phyloP scores from a whole-genome alignment of 192 early-diverging fungal species.

The Jimgerdemannia lactiflua region DNA sequence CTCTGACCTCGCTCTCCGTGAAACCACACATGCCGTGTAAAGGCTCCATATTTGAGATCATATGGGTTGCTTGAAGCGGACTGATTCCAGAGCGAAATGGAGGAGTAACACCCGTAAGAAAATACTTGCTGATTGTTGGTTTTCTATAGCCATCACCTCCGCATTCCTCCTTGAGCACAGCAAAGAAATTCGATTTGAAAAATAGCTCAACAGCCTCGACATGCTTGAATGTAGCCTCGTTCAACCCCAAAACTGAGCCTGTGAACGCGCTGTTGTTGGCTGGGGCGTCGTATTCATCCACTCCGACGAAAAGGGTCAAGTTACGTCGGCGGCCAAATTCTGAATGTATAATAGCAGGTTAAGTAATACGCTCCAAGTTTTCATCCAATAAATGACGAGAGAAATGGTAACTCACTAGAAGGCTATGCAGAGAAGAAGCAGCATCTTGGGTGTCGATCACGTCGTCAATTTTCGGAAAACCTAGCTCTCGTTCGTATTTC shows the following conservation, averaged over 20 bases:
- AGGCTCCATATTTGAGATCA: slow-evolving; percentile 18
- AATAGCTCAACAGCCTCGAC: slow-evolving; percentile 21
- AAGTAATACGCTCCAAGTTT: slow-evolving; percentile 1
- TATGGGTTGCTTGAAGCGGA: slow-evolving; percentile 25
- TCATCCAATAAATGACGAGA: slow-evolving; percentile 4
- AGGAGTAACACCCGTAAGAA: slow-evolving; percentile 31
- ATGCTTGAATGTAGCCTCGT: slow-evolving; percentile 7
- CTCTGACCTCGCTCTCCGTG: slow-evolving; percentile 32
- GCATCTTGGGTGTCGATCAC: not conserved
- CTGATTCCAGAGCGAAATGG: slow-evolving; percentile 25
- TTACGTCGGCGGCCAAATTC: slow-evolving; percentile 16
- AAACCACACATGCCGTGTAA: slow-evolving; percentile 38
- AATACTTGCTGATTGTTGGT: slow-evolving; percentile 29
- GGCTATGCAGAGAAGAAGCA: not conserved
- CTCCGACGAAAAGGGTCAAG: slow-evolving; percentile 30
- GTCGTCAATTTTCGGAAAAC: not conserved
- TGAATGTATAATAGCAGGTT: slow-evolving; percentile 21
- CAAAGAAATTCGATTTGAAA: slow-evolving; percentile 28
- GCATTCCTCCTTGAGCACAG: slow-evolving; percentile 27
- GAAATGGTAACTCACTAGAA: slow-evolving; percentile 12
- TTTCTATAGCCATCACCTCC: not conserved
- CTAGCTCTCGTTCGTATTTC: not conserved
- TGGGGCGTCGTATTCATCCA: slow-evolving; percentile 33
- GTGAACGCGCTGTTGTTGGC: slow-evolving; percentile 28
- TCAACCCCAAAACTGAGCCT: slow-evolving; percentile 16